Evolutionary conservation across 805 yeast species (phyloP), one percentile per base, ranked within the genome.

Genomic region (Spathaspora gorwiae): DNA sequence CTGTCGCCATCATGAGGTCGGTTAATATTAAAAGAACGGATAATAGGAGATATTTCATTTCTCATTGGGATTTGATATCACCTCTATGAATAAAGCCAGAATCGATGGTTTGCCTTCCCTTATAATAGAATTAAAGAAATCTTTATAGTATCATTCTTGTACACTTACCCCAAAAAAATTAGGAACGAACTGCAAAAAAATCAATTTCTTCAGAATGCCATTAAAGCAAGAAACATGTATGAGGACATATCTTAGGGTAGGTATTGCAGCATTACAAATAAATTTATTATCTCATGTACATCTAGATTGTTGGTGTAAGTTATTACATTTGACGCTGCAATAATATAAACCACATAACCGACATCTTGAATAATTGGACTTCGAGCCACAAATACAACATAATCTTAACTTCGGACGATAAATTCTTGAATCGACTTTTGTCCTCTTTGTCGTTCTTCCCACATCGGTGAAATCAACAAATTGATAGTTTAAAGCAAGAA

Each of bases 361-460:
- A 48, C 76, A 72, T 30, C 76, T 51, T 7, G 74, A 57, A 49
- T 72, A 72, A 40, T 52, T 56, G 5, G 73, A 66, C 14, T 56
- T 53, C 10, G 52, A 44, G 5, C 76, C 73, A 50, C 76, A 72
- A 7, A 72, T 64, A 43, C 73, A 70, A 46, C 76, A 72, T 15
- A 72, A 56, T 43, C 57, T 60, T 24, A 70, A 54, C 40, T 66
- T 59, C 1, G 73, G 70, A 43, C 65, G 61, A 30, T 30, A 39
- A 30, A 39, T 39, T 12, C 26, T n/a, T 9, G 15, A 14, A 29
- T 47, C 49, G 5, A 43, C 26, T 39, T 52, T 49, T 12, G 51
- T 48, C 44, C 50, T 61, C 42, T 56, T 54, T n/a, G 47, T 30
- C 26, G 46, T 48, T 12, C 52, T 46, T n/a, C 42, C 44, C n/a